phyloP scores from a whole-genome alignment of 2,329 filamentous ascomycete genomes.

The Ophiostoma quercus region DNA sequence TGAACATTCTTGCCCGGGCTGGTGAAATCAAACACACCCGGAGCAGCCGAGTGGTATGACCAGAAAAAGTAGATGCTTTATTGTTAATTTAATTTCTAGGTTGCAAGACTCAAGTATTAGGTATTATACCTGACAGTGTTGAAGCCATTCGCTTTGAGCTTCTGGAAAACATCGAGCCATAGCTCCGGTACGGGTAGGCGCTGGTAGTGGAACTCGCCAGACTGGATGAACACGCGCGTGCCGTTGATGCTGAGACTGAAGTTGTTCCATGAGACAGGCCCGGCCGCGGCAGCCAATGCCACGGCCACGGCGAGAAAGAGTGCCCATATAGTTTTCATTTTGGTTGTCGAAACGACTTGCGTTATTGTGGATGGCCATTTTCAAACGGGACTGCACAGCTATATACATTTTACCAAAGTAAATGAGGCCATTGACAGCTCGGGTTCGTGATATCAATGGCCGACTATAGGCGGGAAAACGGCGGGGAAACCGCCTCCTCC shows the following conservation, averaged over 20 bases:
- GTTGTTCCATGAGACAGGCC: slow-evolving; percentile 47
- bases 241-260: slow-evolving; percentile 48
- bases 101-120: too few species aligned
- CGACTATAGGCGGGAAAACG: neutral
- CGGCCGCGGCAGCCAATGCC: slow-evolving; percentile 35
- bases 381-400: neutral
- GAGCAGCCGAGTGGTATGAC: slow-evolving; percentile 57
- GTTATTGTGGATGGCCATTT: neutral
- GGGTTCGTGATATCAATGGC: neutral
- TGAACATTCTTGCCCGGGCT: slow-evolving; percentile 53
- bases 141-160: slow-evolving; percentile 75
- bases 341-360: neutral
- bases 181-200: slow-evolving; percentile 50
- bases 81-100: slow-evolving; percentile 33
- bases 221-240: slow-evolving; percentile 44
- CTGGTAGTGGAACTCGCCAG: slow-evolving; percentile 50
- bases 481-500: neutral
- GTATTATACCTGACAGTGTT: slow-evolving; percentile 58
- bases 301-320: neutral
- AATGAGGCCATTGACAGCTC: neutral
- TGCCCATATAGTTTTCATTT: neutral
- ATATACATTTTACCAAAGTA: neutral
- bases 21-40: slow-evolving; percentile 63
- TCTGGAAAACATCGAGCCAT: slow-evolving; percentile 58
- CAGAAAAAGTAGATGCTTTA: slow-evolving; percentile 46